A percentile compares a stretch with the other conserved stretches of the same genome.
These are phyloP conservation scores for Fusarium sp. DNA, from an alignment of 2,329 filamentous ascomycete species.

Conservation along the genomic window DNA sequence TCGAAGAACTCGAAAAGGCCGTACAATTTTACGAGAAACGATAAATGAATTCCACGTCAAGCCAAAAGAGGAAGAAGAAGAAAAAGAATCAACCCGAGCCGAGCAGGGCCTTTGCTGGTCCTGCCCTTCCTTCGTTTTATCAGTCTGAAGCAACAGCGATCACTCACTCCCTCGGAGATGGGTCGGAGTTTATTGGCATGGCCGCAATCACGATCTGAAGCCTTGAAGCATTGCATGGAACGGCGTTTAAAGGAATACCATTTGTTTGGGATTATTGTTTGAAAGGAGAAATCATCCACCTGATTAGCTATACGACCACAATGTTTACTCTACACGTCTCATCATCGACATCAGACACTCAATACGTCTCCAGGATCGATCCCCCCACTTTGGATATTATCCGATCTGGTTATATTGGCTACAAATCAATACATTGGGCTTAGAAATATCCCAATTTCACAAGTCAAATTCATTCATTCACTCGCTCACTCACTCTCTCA, in stretches of 20 bases:
- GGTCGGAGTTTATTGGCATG: constrained; percentile 31
- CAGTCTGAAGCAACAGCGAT: constrained; percentile 27
- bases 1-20: constrained; percentile 62
- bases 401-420: constrained; percentile 11
- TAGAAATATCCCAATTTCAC: constrained; percentile 15
- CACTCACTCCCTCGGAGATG: constrained; percentile 12
- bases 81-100: constrained; percentile 1
- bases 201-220: constrained; percentile 27
- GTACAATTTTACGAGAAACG: constrained; percentile 60
- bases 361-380: constrained; percentile 2
- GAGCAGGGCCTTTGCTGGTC: background rate
- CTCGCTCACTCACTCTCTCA: background rate
- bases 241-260: constrained; percentile 44
- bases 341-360: constrained; percentile 7
- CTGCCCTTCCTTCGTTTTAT: constrained; percentile 9
- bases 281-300: constrained; percentile 9
- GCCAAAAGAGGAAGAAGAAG: constrained; percentile 5
- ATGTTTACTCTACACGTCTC: background rate
- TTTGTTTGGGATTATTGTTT: constrained; percentile 22
- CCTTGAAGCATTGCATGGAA: constrained; percentile 35
- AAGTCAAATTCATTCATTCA: constrained; percentile 18
- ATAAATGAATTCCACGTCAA: constrained; percentile 32
- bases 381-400: background rate
- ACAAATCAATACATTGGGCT: constrained; percentile 8
- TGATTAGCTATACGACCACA: constrained; percentile 2